Percentiles rank a stretch among this genome's conserved stretches.
Conservation (phyloP, 2,329 filamentous ascomycete species). For the Pezicula rhizophila region DNA sequence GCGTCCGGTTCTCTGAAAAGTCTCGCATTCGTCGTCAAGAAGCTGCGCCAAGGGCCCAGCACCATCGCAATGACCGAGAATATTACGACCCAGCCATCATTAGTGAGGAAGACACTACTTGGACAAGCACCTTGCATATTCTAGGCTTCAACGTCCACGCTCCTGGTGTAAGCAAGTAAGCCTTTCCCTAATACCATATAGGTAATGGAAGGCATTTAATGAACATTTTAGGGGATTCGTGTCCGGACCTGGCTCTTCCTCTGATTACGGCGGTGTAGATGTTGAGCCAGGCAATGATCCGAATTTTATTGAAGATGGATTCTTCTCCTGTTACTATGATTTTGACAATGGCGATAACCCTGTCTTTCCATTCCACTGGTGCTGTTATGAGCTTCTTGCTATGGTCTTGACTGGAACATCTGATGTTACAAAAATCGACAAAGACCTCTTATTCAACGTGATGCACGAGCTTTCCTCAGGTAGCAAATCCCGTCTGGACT, state of each 20-base stretch:
- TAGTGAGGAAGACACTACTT: background rate
- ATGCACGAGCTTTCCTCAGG: background rate
- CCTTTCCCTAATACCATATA: background rate
- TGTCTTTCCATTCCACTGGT: slow-evolving; percentile 9
- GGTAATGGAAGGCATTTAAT: background rate
- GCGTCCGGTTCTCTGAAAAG: background rate
- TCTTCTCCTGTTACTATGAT: background rate
- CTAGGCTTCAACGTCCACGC: background rate
- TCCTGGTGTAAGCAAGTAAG: slow-evolving; percentile 2
- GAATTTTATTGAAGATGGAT: background rate
- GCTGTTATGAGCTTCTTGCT: slow-evolving; percentile 3
- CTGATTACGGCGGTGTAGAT: slow-evolving; percentile 1
- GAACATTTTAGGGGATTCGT: background rate
- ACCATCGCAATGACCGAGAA: no score
- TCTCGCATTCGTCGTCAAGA: background rate
- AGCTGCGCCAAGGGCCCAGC: no score
- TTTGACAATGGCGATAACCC: background rate
- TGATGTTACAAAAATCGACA: background rate
- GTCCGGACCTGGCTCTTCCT: slow-evolving; percentile 1
- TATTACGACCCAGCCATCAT: slow-evolving; percentile 2
- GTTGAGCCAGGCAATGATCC: slow-evolving; percentile 1
- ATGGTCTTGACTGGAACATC: slow-evolving; percentile 1
- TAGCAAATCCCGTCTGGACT: background rate
- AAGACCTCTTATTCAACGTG: background rate
- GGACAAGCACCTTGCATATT: background rate